Evolutionary conservation across 306 rosid species (phyloP), one percentile per base, ranked within the genome.

Genomic region (Datisca glomerata): DNA sequence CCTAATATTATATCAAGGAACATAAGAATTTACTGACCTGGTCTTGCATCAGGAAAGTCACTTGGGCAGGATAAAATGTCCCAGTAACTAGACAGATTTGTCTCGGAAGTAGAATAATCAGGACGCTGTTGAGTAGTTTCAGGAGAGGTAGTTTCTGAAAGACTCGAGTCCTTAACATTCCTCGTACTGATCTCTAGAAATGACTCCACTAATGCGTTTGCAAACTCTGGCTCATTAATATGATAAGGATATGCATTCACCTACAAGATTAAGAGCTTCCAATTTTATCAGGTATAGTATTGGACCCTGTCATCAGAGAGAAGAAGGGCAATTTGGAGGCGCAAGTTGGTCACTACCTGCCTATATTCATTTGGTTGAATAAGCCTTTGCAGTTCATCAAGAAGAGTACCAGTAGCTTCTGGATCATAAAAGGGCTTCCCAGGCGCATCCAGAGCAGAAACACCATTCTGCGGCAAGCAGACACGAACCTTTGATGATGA

Each of bases 401-500:
- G 51, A 59, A 82, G 93, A 14, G 80, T 52, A 52, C 55, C 19
- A n/a, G 89, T 76, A 36, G 77, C 80, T 54, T 71, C 85, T 12
- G 72, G 82, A 72, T 87, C 89, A 72, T 60, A 54, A 56, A 87
- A 82, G 18, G 93, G 72, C 76, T 69, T 70, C 47, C 82, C 94
- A 3, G 64, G 82, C 42, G 80, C 76, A 72, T 87, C 96, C 74
- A 87, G 62, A 60, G 93, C 89, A 71, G 96, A 87, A 28, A 87
- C 15, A 45, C 96, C 96, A 47, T 79, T 79, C 63, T 76, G 73
- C 7, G 96, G 94, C 44, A 87, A 73, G 76, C 93, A 87, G 57
- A 82, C 83, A 56, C 75, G 21, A 12, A 79, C 65, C 67, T 69
- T 76, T 23, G 85, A 77, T 12, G 71, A 65, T 11, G 87, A 71